These are phyloP conservation scores for Eucalyptus globulus DNA, from an alignment of 345 rosid species.

Conservation along the genomic window DNA sequence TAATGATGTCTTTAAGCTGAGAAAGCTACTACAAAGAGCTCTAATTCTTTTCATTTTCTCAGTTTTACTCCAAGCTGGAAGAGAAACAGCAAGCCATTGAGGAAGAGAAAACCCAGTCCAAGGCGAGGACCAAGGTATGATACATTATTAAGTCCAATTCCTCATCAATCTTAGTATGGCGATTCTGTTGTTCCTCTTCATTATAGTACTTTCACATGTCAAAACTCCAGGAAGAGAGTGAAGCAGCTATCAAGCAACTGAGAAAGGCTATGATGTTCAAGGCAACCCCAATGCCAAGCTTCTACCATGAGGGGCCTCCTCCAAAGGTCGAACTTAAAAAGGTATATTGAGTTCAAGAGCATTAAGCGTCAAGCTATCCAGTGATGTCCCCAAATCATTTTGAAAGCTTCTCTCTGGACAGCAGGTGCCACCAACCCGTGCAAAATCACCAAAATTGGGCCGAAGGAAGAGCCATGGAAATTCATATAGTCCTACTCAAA, in stretches of 20 bases:
- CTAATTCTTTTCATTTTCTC: not conserved
- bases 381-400: not conserved
- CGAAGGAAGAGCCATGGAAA: not conserved
- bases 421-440: slow-evolving; percentile 1
- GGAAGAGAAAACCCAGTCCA: slow-evolving; percentile 61
- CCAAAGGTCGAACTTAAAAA: slow-evolving; percentile 72
- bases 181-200: not conserved
- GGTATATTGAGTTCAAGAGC: slow-evolving; percentile 23
- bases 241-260: slow-evolving; percentile 78
- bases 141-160: not conserved
- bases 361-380: not conserved
- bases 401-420: not conserved
- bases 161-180: not conserved
- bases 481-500: not conserved
- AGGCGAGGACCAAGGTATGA: slow-evolving; percentile 67
- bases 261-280: slow-evolving; percentile 63
- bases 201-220: not conserved
- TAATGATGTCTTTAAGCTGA: not conserved
- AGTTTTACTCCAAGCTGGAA: slow-evolving; percentile 77
- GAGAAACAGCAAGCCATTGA: slow-evolving; percentile 75
- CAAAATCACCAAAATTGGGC: slow-evolving; percentile 1
- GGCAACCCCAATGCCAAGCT: slow-evolving; percentile 91
- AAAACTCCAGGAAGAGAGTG: slow-evolving; percentile 68
- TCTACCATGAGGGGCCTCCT: slow-evolving; percentile 86
- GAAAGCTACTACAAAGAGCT: not conserved